Percentiles rank a stretch among this genome's conserved stretches.
Conservation (phyloP, 352 stramenopile species). For the Thraustochytrium striatum region DNA sequence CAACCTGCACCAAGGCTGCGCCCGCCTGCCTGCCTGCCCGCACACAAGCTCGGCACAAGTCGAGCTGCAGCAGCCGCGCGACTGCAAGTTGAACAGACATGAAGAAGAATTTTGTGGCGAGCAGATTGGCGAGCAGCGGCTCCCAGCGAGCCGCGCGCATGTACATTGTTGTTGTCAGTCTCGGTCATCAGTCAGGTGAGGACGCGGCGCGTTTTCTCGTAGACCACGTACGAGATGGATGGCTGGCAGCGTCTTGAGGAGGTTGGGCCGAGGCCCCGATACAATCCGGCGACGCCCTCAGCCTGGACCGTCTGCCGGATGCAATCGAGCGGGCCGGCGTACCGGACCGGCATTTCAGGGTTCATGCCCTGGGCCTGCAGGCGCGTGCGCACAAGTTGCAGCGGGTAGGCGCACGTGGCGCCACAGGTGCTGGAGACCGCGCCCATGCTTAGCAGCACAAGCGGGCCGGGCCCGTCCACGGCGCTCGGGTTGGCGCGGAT, state of each 20-base stretch:
- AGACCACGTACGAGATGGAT: conserved; percentile 51
- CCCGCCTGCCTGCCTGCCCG: no score
- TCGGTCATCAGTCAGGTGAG: no score
- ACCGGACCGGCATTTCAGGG: conserved; percentile 38
- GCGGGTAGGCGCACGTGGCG: conserved; percentile 53
- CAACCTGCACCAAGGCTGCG: no score
- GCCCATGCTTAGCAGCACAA: conserved; percentile 46
- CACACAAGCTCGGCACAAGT: no score
- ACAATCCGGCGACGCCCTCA: conserved; percentile 51
- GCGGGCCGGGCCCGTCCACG: conserved; percentile 7
- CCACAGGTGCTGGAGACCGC: conserved; percentile 49
- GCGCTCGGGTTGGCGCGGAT: conserved; percentile 13
- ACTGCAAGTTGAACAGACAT: no score
- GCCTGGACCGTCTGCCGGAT: conserved; percentile 51
- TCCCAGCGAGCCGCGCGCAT: no score
- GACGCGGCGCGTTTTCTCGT: conserved; percentile 25
- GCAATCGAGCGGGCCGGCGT: conserved; percentile 52
- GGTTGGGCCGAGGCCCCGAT: conserved; percentile 52
- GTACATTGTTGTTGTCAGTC: no score
- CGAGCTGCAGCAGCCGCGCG: no score
- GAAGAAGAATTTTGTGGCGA: no score
- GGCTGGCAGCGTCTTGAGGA: conserved; percentile 54
- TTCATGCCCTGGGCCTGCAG: conserved; percentile 57
- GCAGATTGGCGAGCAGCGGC: no score
- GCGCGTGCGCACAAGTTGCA: conserved; percentile 54